Evolutionary conservation across 1,284 basidiomycete species (phyloP).

Genomic region (Rhodotorula sp.): DNA sequence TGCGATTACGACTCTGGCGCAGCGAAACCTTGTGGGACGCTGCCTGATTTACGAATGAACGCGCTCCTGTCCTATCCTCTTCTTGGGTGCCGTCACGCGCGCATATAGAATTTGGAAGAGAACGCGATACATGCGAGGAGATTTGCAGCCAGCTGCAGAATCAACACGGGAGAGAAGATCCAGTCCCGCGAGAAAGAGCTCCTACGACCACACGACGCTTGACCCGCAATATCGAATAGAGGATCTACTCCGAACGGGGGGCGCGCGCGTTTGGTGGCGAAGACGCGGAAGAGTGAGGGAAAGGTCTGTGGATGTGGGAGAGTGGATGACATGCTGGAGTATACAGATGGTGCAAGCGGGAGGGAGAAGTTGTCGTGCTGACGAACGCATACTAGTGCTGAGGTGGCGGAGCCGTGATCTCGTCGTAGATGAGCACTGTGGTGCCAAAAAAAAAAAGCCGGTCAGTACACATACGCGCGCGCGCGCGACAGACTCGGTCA

Average conservation of each 20-base stretch:
- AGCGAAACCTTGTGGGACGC: conserved; percentile 34
- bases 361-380: background rate
- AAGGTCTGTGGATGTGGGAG: too few relatives aligned
- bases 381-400: conserved; percentile 6
- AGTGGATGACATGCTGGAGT: background rate
- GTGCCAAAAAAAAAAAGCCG: background rate
- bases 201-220: background rate
- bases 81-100: too few relatives aligned
- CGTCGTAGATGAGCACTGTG: conserved; percentile 52
- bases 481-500: too few relatives aligned
- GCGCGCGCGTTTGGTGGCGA: background rate
- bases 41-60: background rate
- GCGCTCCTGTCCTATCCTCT: too few relatives aligned
- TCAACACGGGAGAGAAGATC: background rate
- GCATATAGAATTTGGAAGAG: background rate
- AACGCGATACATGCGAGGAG: background rate
- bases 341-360: too few relatives aligned
- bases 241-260: too few relatives aligned
- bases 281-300: background rate
- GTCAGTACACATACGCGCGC: conserved; percentile 23
- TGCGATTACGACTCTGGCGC: conserved; percentile 40
- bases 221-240: too few relatives aligned
- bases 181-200: background rate
- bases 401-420: conserved; percentile 47
- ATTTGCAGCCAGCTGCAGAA: background rate